Base-by-base conservation (phyloP, 1,284 basidiomycete species). In the Pascua guehoae region DNA sequence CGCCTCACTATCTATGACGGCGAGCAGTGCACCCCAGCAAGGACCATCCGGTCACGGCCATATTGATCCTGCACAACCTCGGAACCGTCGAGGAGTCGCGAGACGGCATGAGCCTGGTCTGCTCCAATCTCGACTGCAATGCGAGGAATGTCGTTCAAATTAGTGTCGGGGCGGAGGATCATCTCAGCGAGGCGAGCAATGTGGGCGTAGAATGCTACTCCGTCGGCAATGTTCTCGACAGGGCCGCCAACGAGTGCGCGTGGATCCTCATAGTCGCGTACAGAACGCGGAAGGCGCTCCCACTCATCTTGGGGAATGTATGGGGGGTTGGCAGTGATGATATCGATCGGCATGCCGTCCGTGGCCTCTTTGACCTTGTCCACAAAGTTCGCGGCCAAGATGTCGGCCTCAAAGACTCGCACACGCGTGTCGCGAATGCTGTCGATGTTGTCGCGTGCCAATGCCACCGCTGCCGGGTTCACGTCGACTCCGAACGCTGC, bases 251-350 rank as follows among this genome's bases (percentile, higher is more conserved):
- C 80, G 18, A 97, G 82, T 4, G 93, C 92, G 14, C 79, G 80
- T 14, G 80, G 82, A 74, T 93, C 89, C 76, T 97, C 94, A 70
- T 83, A 89, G 53, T 83, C 80, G 47, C 78, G 83, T 47, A 97
- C 92, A 41, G 85, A 86, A 16, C 69, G 60, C 5, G 87, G 82
- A 24, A 95, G 82, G 14, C 70, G 58, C 44, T 82, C 76, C 70
- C 86, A 94, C 57, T 89, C 86, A 39, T 73, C 60, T 53, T 72
- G 79, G 18, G 90, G 80, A 66, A 97, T 90, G 77, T 96, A 96
- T 8, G 93, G 93, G n/a, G 93, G 93, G 74, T 96, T 97, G 12
- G 88, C 86, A 8, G 91, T 90, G 64, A 97, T 77, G 56, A 96
- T 74, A 75, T 93, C 86, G 73, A 87, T 48, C 2, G 37, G 18